These are phyloP conservation scores for Tausonia pullulans DNA, from an alignment of 1,284 basidiomycete species.

Conservation along the genomic window DNA sequence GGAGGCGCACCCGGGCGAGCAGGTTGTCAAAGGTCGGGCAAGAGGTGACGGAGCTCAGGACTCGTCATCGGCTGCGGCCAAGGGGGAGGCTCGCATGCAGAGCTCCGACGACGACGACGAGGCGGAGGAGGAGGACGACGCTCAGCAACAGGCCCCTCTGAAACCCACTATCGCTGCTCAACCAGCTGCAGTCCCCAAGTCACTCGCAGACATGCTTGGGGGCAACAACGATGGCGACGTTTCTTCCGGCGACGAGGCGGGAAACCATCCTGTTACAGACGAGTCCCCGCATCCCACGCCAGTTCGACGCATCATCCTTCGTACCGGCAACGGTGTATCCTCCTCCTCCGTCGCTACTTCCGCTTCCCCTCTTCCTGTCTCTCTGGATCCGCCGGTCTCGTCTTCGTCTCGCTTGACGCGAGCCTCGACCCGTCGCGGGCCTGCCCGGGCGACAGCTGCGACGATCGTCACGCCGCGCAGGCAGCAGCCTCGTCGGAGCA, in stretches of 20 bases:
- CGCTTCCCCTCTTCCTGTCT: too few species aligned
- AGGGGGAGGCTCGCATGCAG: conserved; percentile 18
- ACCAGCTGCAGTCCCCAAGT: conserved; percentile 37
- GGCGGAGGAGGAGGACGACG: conserved; percentile 30
- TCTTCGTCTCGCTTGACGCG: not conserved
- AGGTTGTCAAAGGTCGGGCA: not conserved
- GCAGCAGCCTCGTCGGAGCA: too few species aligned
- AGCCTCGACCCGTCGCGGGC: not conserved
- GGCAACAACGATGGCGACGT: conserved; percentile 34
- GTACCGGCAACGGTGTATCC: too few species aligned
- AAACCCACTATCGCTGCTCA: too few species aligned
- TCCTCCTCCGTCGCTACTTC: too few species aligned
- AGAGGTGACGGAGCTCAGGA: conserved; percentile 31
- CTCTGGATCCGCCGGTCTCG: not conserved
- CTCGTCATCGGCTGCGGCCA: too few species aligned
- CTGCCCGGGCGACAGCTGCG: not conserved
- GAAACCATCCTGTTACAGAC: not conserved
- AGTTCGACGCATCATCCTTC: not conserved
- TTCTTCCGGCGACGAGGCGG: conserved; percentile 13
- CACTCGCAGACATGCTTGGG: conserved; percentile 52
- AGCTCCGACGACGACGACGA: conserved; percentile 18
- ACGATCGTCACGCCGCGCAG: not conserved
- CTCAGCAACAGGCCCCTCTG: conserved; percentile 22
- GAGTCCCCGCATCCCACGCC: conserved; percentile 1
- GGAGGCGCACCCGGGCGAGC: not conserved